Evolutionary conservation across 2,329 filamentous ascomycete genomes (phyloP).

Genomic region (Macrophomina tecta): DNA sequence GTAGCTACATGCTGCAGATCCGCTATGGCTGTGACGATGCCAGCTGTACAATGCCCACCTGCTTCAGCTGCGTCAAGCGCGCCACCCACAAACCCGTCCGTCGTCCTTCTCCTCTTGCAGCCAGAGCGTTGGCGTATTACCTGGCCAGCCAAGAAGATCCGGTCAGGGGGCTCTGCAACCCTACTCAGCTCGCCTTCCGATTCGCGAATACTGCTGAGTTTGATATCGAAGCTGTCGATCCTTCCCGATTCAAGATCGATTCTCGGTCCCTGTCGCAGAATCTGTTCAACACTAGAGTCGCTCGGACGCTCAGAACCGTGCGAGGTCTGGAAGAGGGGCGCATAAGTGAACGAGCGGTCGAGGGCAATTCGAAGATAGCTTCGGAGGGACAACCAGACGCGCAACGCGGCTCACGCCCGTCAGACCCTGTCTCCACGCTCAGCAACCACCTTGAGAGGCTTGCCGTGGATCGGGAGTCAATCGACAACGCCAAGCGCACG

Average conservation of each 20-base stretch:
- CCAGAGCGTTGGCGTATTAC: conserved; percentile 79
- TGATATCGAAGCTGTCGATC: conserved; percentile 30
- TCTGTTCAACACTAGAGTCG: conserved; percentile 50
- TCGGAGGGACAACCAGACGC: too few relatives aligned
- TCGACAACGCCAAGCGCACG: not conserved
- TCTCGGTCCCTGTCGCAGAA: conserved; percentile 68
- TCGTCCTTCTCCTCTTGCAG: conserved; percentile 80
- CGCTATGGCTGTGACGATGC: conserved; percentile 76
- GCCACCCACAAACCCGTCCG: conserved; percentile 72
- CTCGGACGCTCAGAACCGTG: not conserved
- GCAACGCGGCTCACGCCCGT: not conserved
- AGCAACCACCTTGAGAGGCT: conserved; percentile 3
- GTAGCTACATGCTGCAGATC: conserved; percentile 80
- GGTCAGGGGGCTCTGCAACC: conserved; percentile 69
- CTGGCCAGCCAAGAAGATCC: conserved; percentile 82
- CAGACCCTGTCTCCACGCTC: not conserved
- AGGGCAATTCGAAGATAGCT: not conserved
- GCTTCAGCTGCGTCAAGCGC: conserved; percentile 77
- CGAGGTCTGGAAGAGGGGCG: not conserved
- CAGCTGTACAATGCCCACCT: conserved; percentile 76
- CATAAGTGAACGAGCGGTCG: too few relatives aligned
- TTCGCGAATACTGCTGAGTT: conserved; percentile 28
- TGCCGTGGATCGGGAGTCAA: not conserved
- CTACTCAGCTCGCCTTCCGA: conserved; percentile 2
- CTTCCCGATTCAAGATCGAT: conserved; percentile 44